Percentiles rank a stretch among this genome's conserved stretches.
Evolutionary conservation across 768 basidiomycete genomes (phyloP).

Genomic region (Antrodiella citrinella): DNA sequence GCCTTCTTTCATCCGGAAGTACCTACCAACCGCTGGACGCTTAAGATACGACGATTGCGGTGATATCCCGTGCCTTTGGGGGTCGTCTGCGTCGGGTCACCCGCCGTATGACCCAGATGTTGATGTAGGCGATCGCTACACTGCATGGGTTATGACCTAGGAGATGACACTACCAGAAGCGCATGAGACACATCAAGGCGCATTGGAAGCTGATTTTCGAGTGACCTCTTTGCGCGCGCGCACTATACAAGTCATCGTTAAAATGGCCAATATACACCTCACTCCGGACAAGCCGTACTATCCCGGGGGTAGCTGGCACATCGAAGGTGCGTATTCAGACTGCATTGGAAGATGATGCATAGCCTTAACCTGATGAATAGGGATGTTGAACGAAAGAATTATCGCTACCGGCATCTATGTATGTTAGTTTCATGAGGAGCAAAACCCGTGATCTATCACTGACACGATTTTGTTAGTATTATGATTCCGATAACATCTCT

Average conservation of each 20-base stretch:
- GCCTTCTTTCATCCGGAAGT: not conserved
- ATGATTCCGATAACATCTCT: slow-evolving; percentile 25
- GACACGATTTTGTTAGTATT: slow-evolving; percentile 11
- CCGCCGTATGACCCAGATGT: no score
- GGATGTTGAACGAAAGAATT: slow-evolving; percentile 11
- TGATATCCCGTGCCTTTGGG: not conserved
- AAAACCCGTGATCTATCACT: no score
- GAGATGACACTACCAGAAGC: not conserved
- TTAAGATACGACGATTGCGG: not conserved
- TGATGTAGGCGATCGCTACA: no score
- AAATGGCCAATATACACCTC: slow-evolving; percentile 28
- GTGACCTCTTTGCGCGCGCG: slow-evolving; percentile 11
- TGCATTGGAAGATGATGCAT: slow-evolving; percentile 1
- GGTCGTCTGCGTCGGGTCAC: no score
- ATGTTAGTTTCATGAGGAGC: not conserved
- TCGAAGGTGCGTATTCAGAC: slow-evolving; percentile 19
- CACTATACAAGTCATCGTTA: slow-evolving; percentile 30
- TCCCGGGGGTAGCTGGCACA: slow-evolving; percentile 26
- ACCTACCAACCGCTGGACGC: not conserved
- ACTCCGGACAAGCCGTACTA: slow-evolving; percentile 24
- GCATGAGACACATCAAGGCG: slow-evolving; percentile 1
- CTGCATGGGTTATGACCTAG: no score
- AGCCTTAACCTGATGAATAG: not conserved
- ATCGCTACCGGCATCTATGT: slow-evolving; percentile 8
- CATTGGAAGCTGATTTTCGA: slow-evolving; percentile 1